Evolutionary conservation across 306 rosid species (phyloP).

Genomic region (Nissolia schottii): DNA sequence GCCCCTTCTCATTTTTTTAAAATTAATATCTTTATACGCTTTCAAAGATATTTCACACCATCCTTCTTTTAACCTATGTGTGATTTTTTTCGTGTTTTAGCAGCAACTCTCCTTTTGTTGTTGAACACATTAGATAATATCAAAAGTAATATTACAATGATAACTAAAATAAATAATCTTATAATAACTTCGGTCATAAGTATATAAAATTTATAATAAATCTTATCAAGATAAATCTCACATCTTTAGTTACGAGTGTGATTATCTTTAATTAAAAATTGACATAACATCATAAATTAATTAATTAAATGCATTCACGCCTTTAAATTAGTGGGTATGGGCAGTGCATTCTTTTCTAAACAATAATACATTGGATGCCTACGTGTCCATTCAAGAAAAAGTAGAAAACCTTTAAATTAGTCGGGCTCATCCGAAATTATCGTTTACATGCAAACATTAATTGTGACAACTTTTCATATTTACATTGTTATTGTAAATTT

Average conservation of each 20-base stretch:
- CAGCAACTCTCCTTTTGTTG: neutral
- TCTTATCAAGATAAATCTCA: too few species aligned
- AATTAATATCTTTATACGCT: too few species aligned
- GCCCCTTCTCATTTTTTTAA: neutral
- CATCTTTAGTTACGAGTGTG: too few species aligned
- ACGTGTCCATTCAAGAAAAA: neutral
- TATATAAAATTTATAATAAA: too few species aligned
- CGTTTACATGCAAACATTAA: slow-evolving; percentile 14
- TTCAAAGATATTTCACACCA: neutral
- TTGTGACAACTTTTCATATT: too few species aligned
- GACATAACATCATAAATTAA: too few species aligned
- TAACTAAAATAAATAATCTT: too few species aligned
- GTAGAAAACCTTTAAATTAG: neutral
- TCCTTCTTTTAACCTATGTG: neutral
- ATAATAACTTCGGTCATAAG: too few species aligned
- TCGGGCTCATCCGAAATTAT: neutral
- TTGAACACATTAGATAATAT: neutral
- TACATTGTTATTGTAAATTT: too few species aligned
- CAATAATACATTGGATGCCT: neutral
- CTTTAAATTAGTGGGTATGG: slow-evolving; percentile 22
- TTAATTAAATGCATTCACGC: slow-evolving; percentile 6
- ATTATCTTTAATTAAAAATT: too few species aligned
- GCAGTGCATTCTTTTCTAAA: neutral
- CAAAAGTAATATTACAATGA: too few species aligned
- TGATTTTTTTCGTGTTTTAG: neutral